phyloP scores from a whole-genome alignment of 2,329 filamentous ascomycete genomes.

The Aspergillus sp. region DNA sequence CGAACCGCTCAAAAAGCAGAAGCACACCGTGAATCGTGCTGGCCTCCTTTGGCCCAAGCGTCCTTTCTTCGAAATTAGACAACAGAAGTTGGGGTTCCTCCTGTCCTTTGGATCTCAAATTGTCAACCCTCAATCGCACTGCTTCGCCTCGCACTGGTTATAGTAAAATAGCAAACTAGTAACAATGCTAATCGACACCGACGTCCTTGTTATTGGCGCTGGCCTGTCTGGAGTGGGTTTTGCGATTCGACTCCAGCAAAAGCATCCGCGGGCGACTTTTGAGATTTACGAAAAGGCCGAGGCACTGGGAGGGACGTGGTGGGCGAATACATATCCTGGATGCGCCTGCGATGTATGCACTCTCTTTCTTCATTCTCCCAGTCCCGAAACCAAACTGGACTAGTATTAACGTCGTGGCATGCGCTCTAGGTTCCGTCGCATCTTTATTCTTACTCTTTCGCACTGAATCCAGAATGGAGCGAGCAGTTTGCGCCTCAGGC shows the following conservation, averaged over 20 bases:
- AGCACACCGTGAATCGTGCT: not conserved
- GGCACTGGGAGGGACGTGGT: slow-evolving; percentile 40
- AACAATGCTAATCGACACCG: slow-evolving; percentile 35
- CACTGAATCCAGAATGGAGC: slow-evolving; percentile 42
- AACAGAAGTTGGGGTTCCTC: not conserved
- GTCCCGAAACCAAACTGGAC: not conserved
- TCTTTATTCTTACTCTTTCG: slow-evolving; percentile 47
- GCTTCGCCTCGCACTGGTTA: not conserved
- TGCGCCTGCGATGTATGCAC: slow-evolving; percentile 38
- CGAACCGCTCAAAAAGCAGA: not conserved
- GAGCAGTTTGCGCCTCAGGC: slow-evolving; percentile 33
- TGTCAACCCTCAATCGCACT: not conserved
- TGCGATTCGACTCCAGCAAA: slow-evolving; percentile 46
- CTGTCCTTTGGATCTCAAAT: not conserved
- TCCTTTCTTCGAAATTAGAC: not conserved
- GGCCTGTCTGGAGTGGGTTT: slow-evolving; percentile 49
- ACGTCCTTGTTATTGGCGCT: slow-evolving; percentile 53
- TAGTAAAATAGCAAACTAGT: not conserved
- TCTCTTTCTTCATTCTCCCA: not conserved
- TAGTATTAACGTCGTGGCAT: not conserved
- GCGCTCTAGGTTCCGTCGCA: slow-evolving; percentile 33
- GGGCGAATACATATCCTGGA: slow-evolving; percentile 35
- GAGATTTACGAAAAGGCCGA: slow-evolving; percentile 47
- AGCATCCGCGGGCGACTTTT: slow-evolving; percentile 39
- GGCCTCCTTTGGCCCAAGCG: not conserved